Evolutionary conservation across 495 filamentous ascomycete genomes (phyloP).

Genomic region (Penicillium cataractarum): DNA sequence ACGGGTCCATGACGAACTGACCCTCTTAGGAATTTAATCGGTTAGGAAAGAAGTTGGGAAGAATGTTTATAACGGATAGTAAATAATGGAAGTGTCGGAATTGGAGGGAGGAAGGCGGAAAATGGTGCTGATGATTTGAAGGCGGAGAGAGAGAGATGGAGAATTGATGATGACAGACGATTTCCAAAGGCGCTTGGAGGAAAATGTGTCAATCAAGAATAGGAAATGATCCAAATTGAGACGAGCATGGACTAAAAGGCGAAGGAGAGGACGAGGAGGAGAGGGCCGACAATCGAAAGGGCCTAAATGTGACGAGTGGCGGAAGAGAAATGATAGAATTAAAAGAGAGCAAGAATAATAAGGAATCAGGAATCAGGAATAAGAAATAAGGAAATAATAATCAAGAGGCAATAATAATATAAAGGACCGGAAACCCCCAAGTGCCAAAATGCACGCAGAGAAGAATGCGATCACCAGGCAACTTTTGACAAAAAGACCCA

Average conservation of each 20-base stretch:
- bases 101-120: neutral
- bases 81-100: neutral
- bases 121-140: slow-evolving; percentile 1
- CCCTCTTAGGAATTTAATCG: neutral
- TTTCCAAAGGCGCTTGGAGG: neutral
- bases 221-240: neutral
- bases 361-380: slow-evolving; percentile 14
- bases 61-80: neutral
- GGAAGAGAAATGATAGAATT: slow-evolving; percentile 11
- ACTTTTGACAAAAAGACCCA: slow-evolving; percentile 16
- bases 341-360: slow-evolving; percentile 14
- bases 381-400: slow-evolving; percentile 10
- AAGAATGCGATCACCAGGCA: slow-evolving; percentile 34
- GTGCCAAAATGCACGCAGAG: neutral
- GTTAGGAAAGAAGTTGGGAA: neutral
- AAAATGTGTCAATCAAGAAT: neutral
- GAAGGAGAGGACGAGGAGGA: neutral
- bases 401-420: slow-evolving; percentile 5
- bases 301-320: slow-evolving; percentile 6
- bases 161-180: neutral
- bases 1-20: slow-evolving; percentile 23
- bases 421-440: slow-evolving; percentile 11
- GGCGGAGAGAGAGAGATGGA: neutral
- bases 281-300: neutral
- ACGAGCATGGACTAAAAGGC: slow-evolving; percentile 1